Evolutionary conservation across 805 yeast genomes (phyloP).

Genomic region (Teunomyces cretensis): DNA sequence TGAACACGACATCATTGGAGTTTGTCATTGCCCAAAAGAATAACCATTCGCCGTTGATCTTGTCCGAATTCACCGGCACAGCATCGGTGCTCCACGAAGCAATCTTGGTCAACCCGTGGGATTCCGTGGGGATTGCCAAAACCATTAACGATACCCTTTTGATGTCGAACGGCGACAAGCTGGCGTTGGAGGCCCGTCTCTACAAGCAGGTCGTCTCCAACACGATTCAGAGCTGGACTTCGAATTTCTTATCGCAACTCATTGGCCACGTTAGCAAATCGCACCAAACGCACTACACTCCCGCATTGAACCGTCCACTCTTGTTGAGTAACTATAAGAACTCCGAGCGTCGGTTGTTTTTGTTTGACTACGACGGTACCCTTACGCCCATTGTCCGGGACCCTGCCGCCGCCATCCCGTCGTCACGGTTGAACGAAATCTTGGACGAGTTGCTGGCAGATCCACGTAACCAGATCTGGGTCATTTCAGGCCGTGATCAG

Average conservation of each 20-base stretch:
- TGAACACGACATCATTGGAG: constrained; percentile 93
- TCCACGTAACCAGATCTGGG: constrained; percentile 86
- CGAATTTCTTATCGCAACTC: constrained; percentile 54
- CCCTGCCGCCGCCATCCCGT: constrained; percentile 98
- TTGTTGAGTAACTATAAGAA: constrained; percentile 57
- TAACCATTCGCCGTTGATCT: constrained; percentile 70
- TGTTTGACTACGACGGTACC: constrained; percentile 98
- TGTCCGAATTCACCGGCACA: constrained; percentile 93
- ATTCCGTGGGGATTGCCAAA: constrained; percentile 87
- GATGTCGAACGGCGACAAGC: constrained; percentile 50
- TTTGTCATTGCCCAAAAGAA: constrained; percentile 84
- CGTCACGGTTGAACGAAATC: constrained; percentile 62
- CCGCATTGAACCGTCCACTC: constrained; percentile 74
- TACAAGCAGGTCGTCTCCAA: constrained; percentile 64
- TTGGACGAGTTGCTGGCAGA: constrained; percentile 65
- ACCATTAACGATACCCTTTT: constrained; percentile 68
- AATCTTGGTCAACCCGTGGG: constrained; percentile 94
- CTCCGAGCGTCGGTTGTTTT: constrained; percentile 70
- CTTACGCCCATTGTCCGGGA: constrained; percentile 93
- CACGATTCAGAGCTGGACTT: constrained; percentile 82
- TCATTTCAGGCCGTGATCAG: constrained; percentile 94
- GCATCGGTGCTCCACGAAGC: constrained; percentile 70
- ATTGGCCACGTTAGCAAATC: constrained; percentile 38
- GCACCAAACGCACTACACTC: constrained; percentile 52
- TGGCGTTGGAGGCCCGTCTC: constrained; percentile 49